Percentiles rank a stretch among this genome's conserved stretches.
These are phyloP conservation scores for Arthrobotrys conoides DNA, from an alignment of 2,329 filamentous ascomycete species.

Conservation along the genomic window DNA sequence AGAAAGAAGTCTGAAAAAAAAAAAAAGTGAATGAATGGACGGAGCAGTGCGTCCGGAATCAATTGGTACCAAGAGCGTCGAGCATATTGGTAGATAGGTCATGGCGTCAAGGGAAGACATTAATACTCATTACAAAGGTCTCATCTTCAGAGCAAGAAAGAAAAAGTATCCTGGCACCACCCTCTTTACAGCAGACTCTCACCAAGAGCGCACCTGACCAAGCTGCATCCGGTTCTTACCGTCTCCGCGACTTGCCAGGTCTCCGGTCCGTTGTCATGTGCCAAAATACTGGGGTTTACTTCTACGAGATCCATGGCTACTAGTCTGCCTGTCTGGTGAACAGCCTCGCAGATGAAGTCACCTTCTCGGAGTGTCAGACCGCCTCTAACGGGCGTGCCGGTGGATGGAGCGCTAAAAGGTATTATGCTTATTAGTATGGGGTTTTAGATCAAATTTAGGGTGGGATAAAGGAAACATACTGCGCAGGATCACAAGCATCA, in stretches of 20 bases:
- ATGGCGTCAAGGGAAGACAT: not conserved
- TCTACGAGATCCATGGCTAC: constrained; percentile 81
- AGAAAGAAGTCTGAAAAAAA: too few relatives aligned
- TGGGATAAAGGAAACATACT: constrained; percentile 48
- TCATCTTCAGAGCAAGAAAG: not conserved
- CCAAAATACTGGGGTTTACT: constrained; percentile 66
- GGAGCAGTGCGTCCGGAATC: constrained; percentile 9
- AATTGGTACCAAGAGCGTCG: not conserved
- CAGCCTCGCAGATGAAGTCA: constrained; percentile 93
- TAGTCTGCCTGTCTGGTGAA: constrained; percentile 83
- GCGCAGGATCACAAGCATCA: constrained; percentile 94
- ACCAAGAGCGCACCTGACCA: constrained; percentile 91
- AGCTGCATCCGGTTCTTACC: constrained; percentile 87
- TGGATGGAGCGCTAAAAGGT: constrained; percentile 81
- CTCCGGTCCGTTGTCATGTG: constrained; percentile 73
- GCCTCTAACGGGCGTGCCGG: constrained; percentile 92
- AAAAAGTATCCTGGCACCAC: not conserved
- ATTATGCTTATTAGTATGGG: not conserved
- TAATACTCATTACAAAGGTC: constrained; percentile 26
- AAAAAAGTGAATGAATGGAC: not conserved
- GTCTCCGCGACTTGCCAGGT: constrained; percentile 74
- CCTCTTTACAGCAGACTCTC: constrained; percentile 81
- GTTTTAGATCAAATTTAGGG: not conserved
- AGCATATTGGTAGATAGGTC: not conserved
- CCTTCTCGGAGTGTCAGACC: constrained; percentile 94